These are phyloP conservation scores for Colletotrichum sp. DNA, from an alignment of 2,329 filamentous ascomycete species.

Conservation along the genomic window DNA sequence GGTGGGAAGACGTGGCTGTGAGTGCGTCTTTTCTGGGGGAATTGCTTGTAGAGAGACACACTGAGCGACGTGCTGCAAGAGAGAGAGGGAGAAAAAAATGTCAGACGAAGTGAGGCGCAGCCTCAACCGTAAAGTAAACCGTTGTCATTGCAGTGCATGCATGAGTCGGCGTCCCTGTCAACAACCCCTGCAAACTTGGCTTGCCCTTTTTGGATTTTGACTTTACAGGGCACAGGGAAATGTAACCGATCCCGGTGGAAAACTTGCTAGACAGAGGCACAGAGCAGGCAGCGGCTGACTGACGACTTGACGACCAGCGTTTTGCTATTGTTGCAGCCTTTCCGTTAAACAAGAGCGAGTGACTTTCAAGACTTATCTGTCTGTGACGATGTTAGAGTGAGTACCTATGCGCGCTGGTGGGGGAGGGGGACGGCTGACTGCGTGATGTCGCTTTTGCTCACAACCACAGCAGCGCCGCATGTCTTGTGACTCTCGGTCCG, in stretches of 20 bases:
- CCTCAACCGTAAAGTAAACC: slow-evolving; percentile 9
- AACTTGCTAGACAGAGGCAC: background rate
- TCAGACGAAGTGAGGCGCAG: slow-evolving; percentile 20
- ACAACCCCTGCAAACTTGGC: slow-evolving; percentile 4
- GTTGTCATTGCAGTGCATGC: slow-evolving; percentile 17
- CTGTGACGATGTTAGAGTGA: background rate
- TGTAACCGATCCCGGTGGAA: background rate
- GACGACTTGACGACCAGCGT: background rate
- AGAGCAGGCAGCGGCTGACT: background rate
- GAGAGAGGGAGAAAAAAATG: background rate
- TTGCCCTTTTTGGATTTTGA: slow-evolving; percentile 21
- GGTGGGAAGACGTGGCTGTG: slow-evolving; percentile 14
- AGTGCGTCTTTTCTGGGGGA: slow-evolving; percentile 13
- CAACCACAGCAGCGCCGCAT: background rate
- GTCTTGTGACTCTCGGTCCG: background rate
- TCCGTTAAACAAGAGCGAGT: background rate
- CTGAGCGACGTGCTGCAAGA: background rate
- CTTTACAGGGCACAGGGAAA: slow-evolving; percentile 4
- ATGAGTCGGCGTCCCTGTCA: slow-evolving; percentile 19
- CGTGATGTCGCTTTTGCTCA: slow-evolving; percentile 6
- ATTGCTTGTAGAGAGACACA: slow-evolving; percentile 4
- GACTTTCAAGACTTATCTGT: background rate
- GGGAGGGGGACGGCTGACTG: slow-evolving; percentile 1
- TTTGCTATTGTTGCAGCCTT: background rate
- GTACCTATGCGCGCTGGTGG: background rate